Percentiles rank a stretch among this genome's conserved stretches.
These are phyloP conservation scores for Zygoascus flipseniorum DNA, from an alignment of 805 yeast genomes.

Conservation along the genomic window DNA sequence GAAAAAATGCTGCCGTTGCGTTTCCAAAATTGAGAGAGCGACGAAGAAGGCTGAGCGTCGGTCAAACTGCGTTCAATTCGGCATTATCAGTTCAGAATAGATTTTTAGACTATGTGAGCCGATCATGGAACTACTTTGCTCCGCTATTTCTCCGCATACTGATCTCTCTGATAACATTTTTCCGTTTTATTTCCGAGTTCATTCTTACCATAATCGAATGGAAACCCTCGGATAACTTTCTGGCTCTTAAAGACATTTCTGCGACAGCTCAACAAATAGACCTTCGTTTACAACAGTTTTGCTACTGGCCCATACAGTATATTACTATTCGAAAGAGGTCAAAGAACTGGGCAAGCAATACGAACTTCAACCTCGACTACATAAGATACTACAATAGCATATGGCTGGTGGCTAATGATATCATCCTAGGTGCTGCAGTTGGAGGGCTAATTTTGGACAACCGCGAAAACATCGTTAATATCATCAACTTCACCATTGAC, in stretches of 20 bases:
- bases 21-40: slow-evolving; percentile 18
- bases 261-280: slow-evolving; percentile 74
- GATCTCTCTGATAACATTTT: slow-evolving; percentile 16
- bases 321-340: slow-evolving; percentile 40
- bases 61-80: slow-evolving; percentile 13
- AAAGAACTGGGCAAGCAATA: slow-evolving; percentile 32
- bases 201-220: slow-evolving; percentile 26
- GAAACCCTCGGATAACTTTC: slow-evolving; percentile 11
- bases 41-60: slow-evolving; percentile 15
- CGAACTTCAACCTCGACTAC: slow-evolving; percentile 37
- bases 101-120: slow-evolving; percentile 3
- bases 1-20: slow-evolving; percentile 19
- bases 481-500: slow-evolving; percentile 29
- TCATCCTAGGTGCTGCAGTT: slow-evolving; percentile 60
- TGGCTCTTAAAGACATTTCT: slow-evolving; percentile 34
- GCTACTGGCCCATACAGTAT: slow-evolving; percentile 75
- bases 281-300: slow-evolving; percentile 63
- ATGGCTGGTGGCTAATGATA: slow-evolving; percentile 82
- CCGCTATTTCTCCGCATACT: slow-evolving; percentile 15
- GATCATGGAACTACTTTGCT: slow-evolving; percentile 4
- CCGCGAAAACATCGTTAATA: slow-evolving; percentile 21
- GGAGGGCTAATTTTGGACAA: slow-evolving; percentile 40
- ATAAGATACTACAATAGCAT: slow-evolving; percentile 72
- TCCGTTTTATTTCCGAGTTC: slow-evolving; percentile 25
- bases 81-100: slow-evolving; percentile 12